Base-by-base conservation (phyloP, 257 asterid genomes). In the Voacanga thouarsii region DNA sequence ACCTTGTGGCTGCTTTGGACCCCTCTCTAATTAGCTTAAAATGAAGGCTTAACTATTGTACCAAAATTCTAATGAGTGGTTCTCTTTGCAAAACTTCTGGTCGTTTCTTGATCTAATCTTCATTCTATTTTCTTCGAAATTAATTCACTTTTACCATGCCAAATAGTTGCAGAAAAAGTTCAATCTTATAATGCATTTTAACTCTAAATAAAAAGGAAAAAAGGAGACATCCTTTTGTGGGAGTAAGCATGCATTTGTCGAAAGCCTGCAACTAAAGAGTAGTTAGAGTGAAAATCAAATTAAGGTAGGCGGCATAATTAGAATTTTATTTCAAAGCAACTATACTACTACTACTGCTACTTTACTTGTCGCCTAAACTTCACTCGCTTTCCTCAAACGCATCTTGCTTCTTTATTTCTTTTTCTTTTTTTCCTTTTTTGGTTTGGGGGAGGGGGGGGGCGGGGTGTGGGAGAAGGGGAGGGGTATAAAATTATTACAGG, bases 361-460 rank as follows among this genome's bases (percentile, higher is more conserved):
- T 64, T 76, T 76, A 15, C 80, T 66, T 77, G 66, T 18, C 66
- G 15, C 50, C 51, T 65, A 77, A 65, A 45, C 49, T 47, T 30
- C 64, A 47, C 2, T 75, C 63, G 39, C 79, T 76, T 63, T 18
- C 11, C 26, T 33, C 30, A 61, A 44, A 75, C 45, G 63, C 61
- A 45, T 61, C 24, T 47, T 21, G 14, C 2, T 19, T 1, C 39
- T 12, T 8, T 7, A 6, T 47, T 10, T 47, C 14, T 47, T 8
- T 47, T 14, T 2, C 0, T 47, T 51, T 51, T 6, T 49, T 49
- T 10, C 10, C 10, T 16, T 7, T 49, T 49, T 49, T 14, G 1
- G 0, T 11, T 14, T 11, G 9, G 14, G 3, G 15, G 14, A 1
- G 53, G 2, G 5, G 11, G 53, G 11, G 53, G 2, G 53, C 2